Evolutionary conservation across 148 eudicot genomes (phyloP), one percentile per base, ranked within the genome.

Genomic region (Dianthus caryophyllus): DNA sequence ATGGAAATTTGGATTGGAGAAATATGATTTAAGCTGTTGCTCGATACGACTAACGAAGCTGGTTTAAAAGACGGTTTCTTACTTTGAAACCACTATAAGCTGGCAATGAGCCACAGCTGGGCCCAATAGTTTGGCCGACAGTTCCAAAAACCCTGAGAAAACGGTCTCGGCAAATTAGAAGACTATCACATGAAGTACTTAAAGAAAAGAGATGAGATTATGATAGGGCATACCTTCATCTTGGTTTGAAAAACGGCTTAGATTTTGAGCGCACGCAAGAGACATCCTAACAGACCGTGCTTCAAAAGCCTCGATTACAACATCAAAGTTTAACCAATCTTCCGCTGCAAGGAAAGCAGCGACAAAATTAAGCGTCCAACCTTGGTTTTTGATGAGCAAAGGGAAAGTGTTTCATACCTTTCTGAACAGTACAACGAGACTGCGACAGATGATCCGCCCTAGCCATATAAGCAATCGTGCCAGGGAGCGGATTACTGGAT

Each of bases 101-200:
- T 94, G 97, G 66, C 96, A 90, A 77, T 94, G 97, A 70, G 98
- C 97, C 73, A 83, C 75, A 55, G 97, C 87, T 46, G 87, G 92
- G 65, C 82, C 94, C 24, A 73, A 85, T 47, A 90, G 74, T 83
- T 90, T 97, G 58, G 90, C 87, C 63, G 97, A 76, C 43, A 88
- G 87, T 79, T 94, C 97, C 9, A 80, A 73, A 82, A 94, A 90
- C 74, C 98, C 98, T 93, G 82, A 63, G 67, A 27, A n/a, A 61
- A 9, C 33, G 22, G 44, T 60, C 14, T 9, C 21, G 31, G 1
- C 24, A 4, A 12, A n/a, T 12, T 13, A 27, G n/a, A n/a, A n/a
- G n/a, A n/a, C n/a, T n/a, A n/a, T n/a, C n/a, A n/a, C n/a, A n/a
- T n/a, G n/a, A n/a, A n/a, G n/a, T n/a, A n/a, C n/a, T n/a, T n/a